A percentile compares a stretch with the other conserved stretches of the same genome.
phyloP scores from a whole-genome alignment of 192 early-diverging fungal genomes.

The Chytriomyces confervae region DNA sequence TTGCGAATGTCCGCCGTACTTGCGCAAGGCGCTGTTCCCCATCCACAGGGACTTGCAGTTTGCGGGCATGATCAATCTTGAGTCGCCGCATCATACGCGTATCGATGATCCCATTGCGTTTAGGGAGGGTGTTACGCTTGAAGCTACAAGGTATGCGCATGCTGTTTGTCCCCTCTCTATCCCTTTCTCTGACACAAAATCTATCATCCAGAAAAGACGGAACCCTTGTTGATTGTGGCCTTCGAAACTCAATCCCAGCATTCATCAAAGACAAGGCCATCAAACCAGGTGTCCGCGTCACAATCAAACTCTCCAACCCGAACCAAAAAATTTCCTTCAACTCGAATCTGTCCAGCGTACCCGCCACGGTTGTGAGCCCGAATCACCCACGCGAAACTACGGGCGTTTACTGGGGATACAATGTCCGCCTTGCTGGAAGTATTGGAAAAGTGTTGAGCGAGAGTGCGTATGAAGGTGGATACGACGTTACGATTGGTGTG shows the following conservation, averaged over 20 bases:
- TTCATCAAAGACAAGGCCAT: constrained; percentile 52
- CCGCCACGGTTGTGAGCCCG: constrained; percentile 64
- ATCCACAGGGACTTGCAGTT: constrained; percentile 68
- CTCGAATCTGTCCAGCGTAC: constrained; percentile 43
- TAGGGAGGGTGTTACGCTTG: constrained; percentile 66
- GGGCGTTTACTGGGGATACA: constrained; percentile 76
- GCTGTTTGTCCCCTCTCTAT: not conserved
- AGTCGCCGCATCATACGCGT: constrained; percentile 70
- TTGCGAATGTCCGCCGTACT: constrained; percentile 73
- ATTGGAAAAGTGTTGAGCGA: constrained; percentile 69
- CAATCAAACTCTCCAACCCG: constrained; percentile 54
- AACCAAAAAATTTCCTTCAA: constrained; percentile 5
- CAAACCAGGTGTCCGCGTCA: constrained; percentile 66
- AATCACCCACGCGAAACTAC: constrained; percentile 62
- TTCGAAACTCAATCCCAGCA: constrained; percentile 54
- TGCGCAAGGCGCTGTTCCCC: constrained; percentile 72
- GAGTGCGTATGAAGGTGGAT: constrained; percentile 63
- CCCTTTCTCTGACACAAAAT: not conserved
- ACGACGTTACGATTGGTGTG: constrained; percentile 71
- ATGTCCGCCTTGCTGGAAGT: constrained; percentile 61
- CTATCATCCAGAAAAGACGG: constrained; percentile 24
- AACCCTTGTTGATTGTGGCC: constrained; percentile 60
- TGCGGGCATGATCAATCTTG: constrained; percentile 68
- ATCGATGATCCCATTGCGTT: constrained; percentile 64
- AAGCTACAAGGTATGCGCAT: constrained; percentile 12